Evolutionary conservation across 805 yeast species (phyloP).

Genomic region (Yarrowia phangngaensis): DNA sequence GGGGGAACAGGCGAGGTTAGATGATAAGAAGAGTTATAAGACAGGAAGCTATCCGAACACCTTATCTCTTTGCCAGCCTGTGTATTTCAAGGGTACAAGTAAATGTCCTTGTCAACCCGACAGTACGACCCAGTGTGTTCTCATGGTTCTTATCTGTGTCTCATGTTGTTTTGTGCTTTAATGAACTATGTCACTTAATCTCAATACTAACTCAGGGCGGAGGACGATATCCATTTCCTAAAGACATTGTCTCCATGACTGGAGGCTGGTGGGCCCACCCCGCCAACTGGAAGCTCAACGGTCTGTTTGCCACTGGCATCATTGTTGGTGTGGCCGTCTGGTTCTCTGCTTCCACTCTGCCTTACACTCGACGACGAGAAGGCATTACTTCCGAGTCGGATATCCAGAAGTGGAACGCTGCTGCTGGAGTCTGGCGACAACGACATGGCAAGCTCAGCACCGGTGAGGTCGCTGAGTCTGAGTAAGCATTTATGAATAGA

Average conservation of each 20-base stretch:
- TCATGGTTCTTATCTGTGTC: neutral
- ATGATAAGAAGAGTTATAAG: neutral
- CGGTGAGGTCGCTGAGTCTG: neutral
- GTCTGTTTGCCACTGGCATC: slow-evolving; percentile 38
- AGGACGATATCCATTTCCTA: slow-evolving; percentile 27
- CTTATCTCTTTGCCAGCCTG: no score
- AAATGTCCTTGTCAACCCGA: no score
- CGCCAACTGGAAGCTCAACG: slow-evolving; percentile 48
- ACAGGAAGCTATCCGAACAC: no score
- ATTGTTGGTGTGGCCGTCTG: slow-evolving; percentile 42
- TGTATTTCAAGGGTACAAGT: no score
- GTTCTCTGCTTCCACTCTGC: slow-evolving; percentile 40
- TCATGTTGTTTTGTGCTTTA: neutral
- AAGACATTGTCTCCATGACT: slow-evolving; percentile 31
- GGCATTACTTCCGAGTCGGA: slow-evolving; percentile 40
- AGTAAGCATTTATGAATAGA: slow-evolving; percentile 10
- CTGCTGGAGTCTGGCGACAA: slow-evolving; percentile 38
- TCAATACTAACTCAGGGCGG: slow-evolving; percentile 22
- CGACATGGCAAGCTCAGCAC: slow-evolving; percentile 24
- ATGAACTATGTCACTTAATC: neutral
- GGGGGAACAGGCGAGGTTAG: no score
- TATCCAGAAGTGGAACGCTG: slow-evolving; percentile 47
- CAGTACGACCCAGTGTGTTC: no score
- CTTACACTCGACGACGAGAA: slow-evolving; percentile 35
- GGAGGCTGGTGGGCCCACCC: slow-evolving; percentile 60